These are phyloP conservation scores for Rutidosis leptorrhynchoides DNA, from an alignment of 129 eudicot genomes.

Conservation along the genomic window DNA sequence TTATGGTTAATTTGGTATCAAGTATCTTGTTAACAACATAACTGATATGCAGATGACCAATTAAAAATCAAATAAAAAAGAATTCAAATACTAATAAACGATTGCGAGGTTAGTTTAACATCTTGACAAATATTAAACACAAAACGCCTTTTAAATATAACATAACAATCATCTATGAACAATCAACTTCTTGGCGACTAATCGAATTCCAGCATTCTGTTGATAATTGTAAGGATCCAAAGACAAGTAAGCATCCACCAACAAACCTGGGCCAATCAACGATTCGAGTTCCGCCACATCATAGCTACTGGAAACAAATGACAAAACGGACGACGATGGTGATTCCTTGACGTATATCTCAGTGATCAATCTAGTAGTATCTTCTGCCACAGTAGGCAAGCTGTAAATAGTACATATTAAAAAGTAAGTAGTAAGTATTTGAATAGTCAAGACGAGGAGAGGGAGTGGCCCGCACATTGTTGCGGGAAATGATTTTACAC, in stretches of 20 bases:
- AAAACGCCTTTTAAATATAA: not conserved
- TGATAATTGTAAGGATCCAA: constrained; percentile 71
- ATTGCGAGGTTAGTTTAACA: not conserved
- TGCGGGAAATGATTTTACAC: too few relatives aligned
- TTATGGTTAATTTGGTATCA: too few relatives aligned
- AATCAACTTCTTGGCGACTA: constrained; percentile 73
- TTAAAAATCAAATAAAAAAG: not conserved
- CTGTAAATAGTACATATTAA: constrained; percentile 39
- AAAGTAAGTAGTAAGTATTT: not conserved
- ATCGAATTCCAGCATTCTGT: constrained; percentile 80
- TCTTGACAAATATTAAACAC: not conserved
- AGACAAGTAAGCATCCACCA: constrained; percentile 68
- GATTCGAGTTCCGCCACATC: constrained; percentile 62
- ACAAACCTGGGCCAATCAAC: constrained; percentile 48
- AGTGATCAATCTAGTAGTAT: constrained; percentile 47
- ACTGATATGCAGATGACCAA: too few relatives aligned
- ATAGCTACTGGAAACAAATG: constrained; percentile 48
- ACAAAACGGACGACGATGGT: constrained; percentile 26
- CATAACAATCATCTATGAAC: constrained; percentile 43
- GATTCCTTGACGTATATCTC: constrained; percentile 71
- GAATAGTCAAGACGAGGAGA: not conserved
- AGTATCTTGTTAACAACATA: too few relatives aligned
- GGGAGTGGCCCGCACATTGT: too few relatives aligned
- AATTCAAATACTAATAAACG: not conserved
- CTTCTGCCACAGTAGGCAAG: constrained; percentile 58